Evolutionary conservation across 257 asterid species (phyloP).

Genomic region (Fraxinus cuspidata): DNA sequence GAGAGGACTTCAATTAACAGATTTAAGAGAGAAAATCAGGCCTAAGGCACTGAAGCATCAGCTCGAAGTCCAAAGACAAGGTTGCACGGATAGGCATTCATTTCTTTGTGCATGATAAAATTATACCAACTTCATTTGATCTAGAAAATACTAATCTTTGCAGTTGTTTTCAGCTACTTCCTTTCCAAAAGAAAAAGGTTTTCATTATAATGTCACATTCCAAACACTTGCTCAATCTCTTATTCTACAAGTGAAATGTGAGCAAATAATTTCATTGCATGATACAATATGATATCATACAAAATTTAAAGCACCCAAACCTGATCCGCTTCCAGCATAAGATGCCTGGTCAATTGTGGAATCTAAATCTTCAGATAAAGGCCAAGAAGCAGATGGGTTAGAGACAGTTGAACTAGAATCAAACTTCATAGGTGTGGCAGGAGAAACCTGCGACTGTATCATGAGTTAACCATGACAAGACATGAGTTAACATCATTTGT

Average conservation of each 20-base stretch:
- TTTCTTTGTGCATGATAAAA: conserved; percentile 18
- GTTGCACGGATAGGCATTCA: background rate
- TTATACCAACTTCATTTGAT: conserved; percentile 9
- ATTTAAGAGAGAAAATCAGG: conserved; percentile 16
- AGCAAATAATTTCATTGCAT: background rate
- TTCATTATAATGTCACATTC: background rate
- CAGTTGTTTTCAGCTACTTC: conserved; percentile 10
- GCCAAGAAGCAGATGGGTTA: conserved; percentile 42
- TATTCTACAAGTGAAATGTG: conserved; percentile 12
- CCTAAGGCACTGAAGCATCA: conserved; percentile 6
- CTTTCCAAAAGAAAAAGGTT: background rate
- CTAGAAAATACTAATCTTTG: conserved; percentile 12
- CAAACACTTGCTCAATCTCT: background rate
- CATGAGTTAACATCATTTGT: conserved; percentile 15
- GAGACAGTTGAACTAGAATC: conserved; percentile 41
- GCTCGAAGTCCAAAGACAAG: conserved; percentile 13
- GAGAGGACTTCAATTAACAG: conserved; percentile 15
- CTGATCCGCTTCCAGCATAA: conserved; percentile 31
- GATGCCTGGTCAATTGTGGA: conserved; percentile 36
- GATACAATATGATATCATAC: conserved; percentile 13
- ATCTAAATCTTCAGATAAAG: conserved; percentile 49
- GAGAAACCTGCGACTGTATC: conserved; percentile 60
- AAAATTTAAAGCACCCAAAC: conserved; percentile 40
- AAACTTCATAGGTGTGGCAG: conserved; percentile 54
- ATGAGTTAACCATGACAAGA: conserved; percentile 27